Evolutionary conservation across 78 protist species (phyloP).

Genomic region (Dictyostelium firmibasis): DNA sequence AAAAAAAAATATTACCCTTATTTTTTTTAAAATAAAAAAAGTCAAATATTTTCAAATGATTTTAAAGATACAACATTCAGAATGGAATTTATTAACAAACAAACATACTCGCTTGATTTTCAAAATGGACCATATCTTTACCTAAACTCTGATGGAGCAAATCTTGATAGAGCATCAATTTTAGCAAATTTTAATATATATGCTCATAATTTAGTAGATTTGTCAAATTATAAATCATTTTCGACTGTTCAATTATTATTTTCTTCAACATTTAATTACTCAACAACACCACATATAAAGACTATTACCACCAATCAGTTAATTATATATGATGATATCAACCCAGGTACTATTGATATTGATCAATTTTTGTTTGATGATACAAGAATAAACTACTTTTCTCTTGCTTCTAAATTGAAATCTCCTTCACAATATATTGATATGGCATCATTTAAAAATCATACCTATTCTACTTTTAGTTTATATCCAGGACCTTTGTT

Average conservation of each 20-base stretch:
- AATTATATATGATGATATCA: neutral
- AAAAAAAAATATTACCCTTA: too few species aligned
- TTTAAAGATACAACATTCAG: neutral
- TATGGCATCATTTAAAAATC: neutral
- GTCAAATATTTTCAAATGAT: neutral
- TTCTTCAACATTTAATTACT: neutral
- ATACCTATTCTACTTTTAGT: neutral
- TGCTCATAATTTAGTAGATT: neutral
- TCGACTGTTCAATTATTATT: neutral
- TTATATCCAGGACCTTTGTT: neutral
- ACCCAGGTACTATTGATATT: neutral
- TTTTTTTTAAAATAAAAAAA: neutral
- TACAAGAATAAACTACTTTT: neutral
- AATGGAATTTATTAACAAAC: neutral
- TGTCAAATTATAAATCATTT: neutral
- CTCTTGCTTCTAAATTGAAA: neutral
- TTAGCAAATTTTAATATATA: neutral
- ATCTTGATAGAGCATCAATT: neutral
- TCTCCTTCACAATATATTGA: neutral
- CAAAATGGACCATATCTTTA: neutral
- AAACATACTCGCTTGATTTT: neutral
- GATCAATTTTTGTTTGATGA: neutral
- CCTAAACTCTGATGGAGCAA: neutral
- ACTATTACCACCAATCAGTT: neutral
- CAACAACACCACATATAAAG: neutral